These are phyloP conservation scores for Cercospora zeae-maydis DNA, from an alignment of 2,329 filamentous ascomycete genomes.

Conservation along the genomic window DNA sequence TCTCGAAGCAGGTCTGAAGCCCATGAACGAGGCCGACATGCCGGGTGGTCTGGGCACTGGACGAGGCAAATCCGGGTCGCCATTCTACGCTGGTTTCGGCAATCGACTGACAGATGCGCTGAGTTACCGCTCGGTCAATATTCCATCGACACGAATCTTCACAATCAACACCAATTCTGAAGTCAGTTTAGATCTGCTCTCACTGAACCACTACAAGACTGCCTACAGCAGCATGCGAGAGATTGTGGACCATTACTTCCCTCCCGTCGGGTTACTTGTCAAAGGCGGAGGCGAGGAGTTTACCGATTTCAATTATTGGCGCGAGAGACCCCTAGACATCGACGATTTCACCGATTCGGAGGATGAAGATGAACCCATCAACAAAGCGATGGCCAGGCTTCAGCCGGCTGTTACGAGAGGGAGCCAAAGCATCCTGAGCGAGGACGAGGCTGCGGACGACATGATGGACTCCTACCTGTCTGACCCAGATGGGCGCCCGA, in stretches of 20 bases:
- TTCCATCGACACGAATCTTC: constrained; percentile 90
- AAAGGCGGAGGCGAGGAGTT: constrained; percentile 89
- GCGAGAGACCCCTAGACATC: constrained; percentile 75
- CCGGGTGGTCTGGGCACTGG: constrained; percentile 21
- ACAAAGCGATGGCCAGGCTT: constrained; percentile 13
- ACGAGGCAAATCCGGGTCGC: constrained; percentile 41
- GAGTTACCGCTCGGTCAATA: constrained; percentile 92
- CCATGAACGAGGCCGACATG: constrained; percentile 8
- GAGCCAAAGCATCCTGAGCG: constrained; percentile 28
- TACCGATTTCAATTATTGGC: constrained; percentile 97
- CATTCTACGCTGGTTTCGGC: constrained; percentile 96
- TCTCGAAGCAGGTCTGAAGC: constrained; percentile 30
- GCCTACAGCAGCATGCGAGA: constrained; percentile 97
- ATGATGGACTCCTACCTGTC: constrained; percentile 23
- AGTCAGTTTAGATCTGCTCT: constrained; percentile 84
- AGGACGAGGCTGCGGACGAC: constrained; percentile 33
- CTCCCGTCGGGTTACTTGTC: constrained; percentile 80
- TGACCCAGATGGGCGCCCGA: constrained; percentile 17
- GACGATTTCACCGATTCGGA: constrained; percentile 88
- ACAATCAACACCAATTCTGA: constrained; percentile 98
- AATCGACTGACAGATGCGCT: constrained; percentile 95
- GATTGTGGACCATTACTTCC: constrained; percentile 97
- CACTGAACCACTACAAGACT: constrained; percentile 90
- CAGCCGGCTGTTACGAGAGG: constrained; percentile 15
- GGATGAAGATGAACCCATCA: constrained; percentile 46